Percentiles rank a stretch among this genome's conserved stretches.
phyloP scores from a whole-genome alignment of 495 filamentous ascomycete species.

The Penicillium lividum region DNA sequence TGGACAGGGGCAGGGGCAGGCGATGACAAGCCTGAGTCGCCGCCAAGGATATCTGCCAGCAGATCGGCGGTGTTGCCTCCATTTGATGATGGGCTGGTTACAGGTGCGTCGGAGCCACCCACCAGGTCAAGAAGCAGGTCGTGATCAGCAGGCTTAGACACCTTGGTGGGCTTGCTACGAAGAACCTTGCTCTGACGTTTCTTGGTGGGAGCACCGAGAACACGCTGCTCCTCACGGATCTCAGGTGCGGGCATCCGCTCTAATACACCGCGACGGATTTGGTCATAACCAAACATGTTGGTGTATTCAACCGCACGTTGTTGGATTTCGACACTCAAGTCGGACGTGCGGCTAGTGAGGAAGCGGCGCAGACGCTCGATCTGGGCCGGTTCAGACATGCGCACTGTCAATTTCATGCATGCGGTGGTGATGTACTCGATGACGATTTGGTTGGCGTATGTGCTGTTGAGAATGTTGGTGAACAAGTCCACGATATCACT shows the following conservation, averaged over 20 bases:
- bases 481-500: conserved; percentile 90
- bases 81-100: conserved; percentile 52
- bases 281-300: conserved; percentile 87
- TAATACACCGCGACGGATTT: conserved; percentile 84
- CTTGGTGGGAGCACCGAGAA: conserved; percentile 80
- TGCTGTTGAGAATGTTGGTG: conserved; percentile 86
- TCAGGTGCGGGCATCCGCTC: conserved; percentile 98
- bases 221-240: conserved; percentile 89
- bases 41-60: conserved; percentile 76
- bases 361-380: conserved; percentile 81
- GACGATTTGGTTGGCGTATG: conserved; percentile 83
- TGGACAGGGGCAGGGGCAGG: conserved; percentile 55
- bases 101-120: conserved; percentile 70
- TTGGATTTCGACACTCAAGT: conserved; percentile 91
- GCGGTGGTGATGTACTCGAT: conserved; percentile 95
- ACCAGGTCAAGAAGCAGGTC: conserved; percentile 92
- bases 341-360: conserved; percentile 70
- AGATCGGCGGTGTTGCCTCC: conserved; percentile 82
- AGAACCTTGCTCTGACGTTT: conserved; percentile 73
- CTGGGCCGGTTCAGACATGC: conserved; percentile 78
- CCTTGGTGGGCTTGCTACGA: conserved; percentile 72
- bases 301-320: conserved; percentile 93
- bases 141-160: conserved; percentile 78
- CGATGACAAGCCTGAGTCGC: conserved; percentile 50
- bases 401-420: conserved; percentile 91